Conservation (phyloP, 2,329 filamentous ascomycete genomes). For the Penicillium hordei region DNA sequence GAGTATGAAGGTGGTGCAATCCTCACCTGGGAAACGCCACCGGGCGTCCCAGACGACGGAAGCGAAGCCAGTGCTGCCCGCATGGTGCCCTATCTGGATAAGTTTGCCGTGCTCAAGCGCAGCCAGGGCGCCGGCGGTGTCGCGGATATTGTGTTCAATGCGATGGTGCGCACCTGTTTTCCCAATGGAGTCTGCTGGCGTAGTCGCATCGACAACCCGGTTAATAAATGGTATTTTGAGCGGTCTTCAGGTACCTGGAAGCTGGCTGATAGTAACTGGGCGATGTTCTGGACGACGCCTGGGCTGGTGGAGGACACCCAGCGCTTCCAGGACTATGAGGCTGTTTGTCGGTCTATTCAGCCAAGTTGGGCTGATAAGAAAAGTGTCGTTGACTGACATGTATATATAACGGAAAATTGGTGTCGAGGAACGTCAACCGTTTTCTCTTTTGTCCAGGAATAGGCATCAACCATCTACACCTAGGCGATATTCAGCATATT, state of each 20-base stretch:
- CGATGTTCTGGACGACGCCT: conserved; percentile 96
- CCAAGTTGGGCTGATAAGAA: conserved; percentile 50
- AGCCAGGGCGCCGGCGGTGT: conserved; percentile 89
- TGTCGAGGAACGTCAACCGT: not conserved
- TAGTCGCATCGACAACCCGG: conserved; percentile 84
- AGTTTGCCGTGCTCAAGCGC: conserved; percentile 88
- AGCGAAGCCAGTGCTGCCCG: conserved; percentile 56
- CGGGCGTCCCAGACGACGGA: conserved; percentile 56
- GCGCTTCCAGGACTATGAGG: conserved; percentile 67
- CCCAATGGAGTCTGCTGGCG: conserved; percentile 89
- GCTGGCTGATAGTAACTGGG: conserved; percentile 80
- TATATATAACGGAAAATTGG: not conserved
- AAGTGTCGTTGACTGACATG: conserved; percentile 53
- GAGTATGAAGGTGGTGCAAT: conserved; percentile 96
- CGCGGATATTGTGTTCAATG: conserved; percentile 93
- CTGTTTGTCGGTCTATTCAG: conserved; percentile 65
- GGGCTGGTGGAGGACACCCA: conserved; percentile 56
- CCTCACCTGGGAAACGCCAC: conserved; percentile 86
- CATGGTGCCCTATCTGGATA: conserved; percentile 91
- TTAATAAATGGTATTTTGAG: conserved; percentile 99
- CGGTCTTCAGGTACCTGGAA: conserved; percentile 80
- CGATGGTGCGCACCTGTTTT: conserved; percentile 88
- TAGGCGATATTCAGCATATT: too few species aligned
- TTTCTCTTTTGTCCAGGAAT: too few species aligned
- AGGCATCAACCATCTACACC: too few species aligned